Evolutionary conservation across 371 early-diverging fungal genomes (phyloP).

Genomic region (Entomophthora muscae): DNA sequence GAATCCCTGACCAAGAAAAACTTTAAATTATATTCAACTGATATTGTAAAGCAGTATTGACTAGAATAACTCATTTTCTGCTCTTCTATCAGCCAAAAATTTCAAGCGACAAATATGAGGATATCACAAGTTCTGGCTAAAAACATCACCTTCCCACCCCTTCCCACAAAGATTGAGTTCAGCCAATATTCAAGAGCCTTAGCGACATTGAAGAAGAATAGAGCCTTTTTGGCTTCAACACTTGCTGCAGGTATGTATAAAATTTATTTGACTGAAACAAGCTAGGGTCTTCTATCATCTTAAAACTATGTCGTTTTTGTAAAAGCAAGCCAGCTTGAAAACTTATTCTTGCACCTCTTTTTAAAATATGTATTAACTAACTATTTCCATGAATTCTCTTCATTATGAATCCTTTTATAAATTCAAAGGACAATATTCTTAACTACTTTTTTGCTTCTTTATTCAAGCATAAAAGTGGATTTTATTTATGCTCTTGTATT

Average conservation of each 20-base stretch:
- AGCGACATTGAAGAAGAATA: neutral
- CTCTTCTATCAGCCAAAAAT: no score
- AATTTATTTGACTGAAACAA: neutral
- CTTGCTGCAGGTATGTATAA: neutral
- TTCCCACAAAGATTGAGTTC: neutral
- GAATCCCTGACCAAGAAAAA: no score
- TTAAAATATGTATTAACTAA: neutral
- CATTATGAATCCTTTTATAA: neutral
- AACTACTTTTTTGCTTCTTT: no score
- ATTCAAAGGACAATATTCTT: neutral
- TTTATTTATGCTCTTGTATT: no score
- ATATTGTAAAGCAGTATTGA: no score
- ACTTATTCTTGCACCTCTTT: neutral
- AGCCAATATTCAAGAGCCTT: neutral
- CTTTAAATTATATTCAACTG: no score
- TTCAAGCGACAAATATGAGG: no score
- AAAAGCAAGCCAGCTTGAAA: neutral
- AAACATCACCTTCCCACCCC: constrained; percentile 4
- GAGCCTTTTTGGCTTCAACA: neutral
- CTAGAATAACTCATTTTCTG: no score
- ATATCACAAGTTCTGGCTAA: no score
- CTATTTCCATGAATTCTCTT: neutral
- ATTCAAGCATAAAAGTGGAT: no score
- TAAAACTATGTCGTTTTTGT: neutral
- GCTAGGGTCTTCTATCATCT: no score